Base-by-base conservation (phyloP, 2,329 filamentous ascomycete species). In the Exophiala calicioides region DNA sequence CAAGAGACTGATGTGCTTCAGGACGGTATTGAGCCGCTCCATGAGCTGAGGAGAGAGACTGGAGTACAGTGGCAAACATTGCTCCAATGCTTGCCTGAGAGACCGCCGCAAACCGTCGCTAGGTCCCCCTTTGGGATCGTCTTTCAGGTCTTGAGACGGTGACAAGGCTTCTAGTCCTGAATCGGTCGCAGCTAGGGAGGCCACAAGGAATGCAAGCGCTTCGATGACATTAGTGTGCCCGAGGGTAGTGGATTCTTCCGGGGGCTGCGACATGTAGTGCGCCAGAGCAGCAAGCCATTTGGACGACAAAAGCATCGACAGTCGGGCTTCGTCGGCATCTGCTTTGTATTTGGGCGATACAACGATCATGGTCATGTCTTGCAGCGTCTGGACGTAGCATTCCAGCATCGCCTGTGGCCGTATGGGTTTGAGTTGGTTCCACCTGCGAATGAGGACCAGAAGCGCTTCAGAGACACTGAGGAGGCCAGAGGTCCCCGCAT, bases 1-100 rank as follows among this genome's bases (percentile, higher is more conserved):
- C 8, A 56, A 33, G 10, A 58, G 40, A 16, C 21, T 48, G 35
- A 56, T 48, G 24, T 56, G 53, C 36, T 58, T 58, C 16, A 54
- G 30, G 8, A 58, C 48, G 8, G 42, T 46, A 24, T 54, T 52
- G 10, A 58, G 47, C 10, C 55, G 43, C 15, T 49, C 47, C 21
- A 53, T 43, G n/a, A 57, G 50, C 29, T 52, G 49, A 26, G 49
- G 18, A 12, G 56, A 57, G 32, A 58, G 32, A n/a, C 33, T 41
- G 9, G 55, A 39, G 21, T 53, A 54, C 12, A 49, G 35, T 5
- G 52, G 35, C 3, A 53, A 24, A 30, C 47, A 51, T 26, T 19
- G 37, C n/a, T 49, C 47, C 5, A 57, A 43, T 13, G 52, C 31
- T 18, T 53, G 45, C 26, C 40, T 33, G 13, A 57, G 13, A 10